Evolutionary conservation across 495 filamentous ascomycete genomes (phyloP).

Genomic region (Talaromyces liani): DNA sequence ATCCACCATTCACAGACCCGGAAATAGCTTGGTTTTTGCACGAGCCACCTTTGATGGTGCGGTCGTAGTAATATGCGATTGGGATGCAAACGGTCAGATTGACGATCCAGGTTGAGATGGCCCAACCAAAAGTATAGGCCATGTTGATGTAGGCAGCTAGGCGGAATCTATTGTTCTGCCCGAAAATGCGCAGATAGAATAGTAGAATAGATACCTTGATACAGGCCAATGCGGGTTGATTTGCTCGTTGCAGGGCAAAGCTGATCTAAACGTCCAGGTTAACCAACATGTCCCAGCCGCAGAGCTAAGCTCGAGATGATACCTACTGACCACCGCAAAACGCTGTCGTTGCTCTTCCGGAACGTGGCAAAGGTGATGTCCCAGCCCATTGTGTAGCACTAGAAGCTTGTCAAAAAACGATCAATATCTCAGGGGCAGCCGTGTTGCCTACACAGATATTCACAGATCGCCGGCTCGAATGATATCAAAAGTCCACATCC

Average conservation of each 20-base stretch:
- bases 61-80: constrained; percentile 22
- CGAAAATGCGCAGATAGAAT: too few relatives aligned
- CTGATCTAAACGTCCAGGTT: too few relatives aligned
- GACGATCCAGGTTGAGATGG: not conserved
- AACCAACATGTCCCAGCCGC: too few relatives aligned
- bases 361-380: not conserved
- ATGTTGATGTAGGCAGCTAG: too few relatives aligned
- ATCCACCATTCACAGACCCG: not conserved
- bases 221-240: too few relatives aligned
- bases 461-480: not conserved
- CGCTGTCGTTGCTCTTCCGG: not conserved
- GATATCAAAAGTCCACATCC: not conserved
- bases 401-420: not conserved
- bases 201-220: too few relatives aligned
- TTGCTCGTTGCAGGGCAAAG: too few relatives aligned
- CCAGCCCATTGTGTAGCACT: not conserved
- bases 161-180: too few relatives aligned
- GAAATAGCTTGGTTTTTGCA: constrained; percentile 13
- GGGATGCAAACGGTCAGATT: constrained; percentile 11
- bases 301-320: too few relatives aligned
- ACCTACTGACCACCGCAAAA: not conserved
- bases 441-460: not conserved
- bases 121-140: too few relatives aligned
- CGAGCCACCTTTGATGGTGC: constrained; percentile 12
- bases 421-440: not conserved